Conservation (phyloP, 371 early-diverging fungal species). For the Mortierella sp. region DNA sequence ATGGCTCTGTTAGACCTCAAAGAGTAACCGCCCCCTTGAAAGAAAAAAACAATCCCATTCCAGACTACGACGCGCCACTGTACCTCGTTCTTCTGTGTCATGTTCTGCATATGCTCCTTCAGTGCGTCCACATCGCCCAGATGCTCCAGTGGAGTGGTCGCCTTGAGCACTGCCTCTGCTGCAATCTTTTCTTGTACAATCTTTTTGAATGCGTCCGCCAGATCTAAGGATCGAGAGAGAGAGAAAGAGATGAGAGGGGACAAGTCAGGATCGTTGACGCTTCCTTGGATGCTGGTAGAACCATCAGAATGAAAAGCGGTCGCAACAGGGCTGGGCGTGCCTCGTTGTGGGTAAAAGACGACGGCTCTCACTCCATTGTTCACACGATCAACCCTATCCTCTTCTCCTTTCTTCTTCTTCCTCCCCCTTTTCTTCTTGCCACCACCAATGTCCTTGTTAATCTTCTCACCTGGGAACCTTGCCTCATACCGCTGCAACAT, state of each 20-base stretch:
- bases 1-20: too few species aligned
- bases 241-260: not conserved
- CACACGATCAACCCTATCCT: too few species aligned
- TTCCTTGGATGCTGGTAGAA: not conserved
- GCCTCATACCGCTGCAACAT: slow-evolving; percentile 54
- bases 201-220: slow-evolving; percentile 42
- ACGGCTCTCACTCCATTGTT: not conserved
- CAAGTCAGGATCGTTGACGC: not conserved
- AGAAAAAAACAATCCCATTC: too few species aligned
- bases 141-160: slow-evolving; percentile 45
- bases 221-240: slow-evolving; percentile 14
- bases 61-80: not conserved
- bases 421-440: not conserved
- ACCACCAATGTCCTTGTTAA: slow-evolving; percentile 4
- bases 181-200: slow-evolving; percentile 49
- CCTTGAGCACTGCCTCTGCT: slow-evolving; percentile 39
- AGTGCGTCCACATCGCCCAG: slow-evolving; percentile 42
- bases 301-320: not conserved
- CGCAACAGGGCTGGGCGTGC: slow-evolving; percentile 13
- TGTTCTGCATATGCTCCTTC: slow-evolving; percentile 44
- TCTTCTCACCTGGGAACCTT: slow-evolving; percentile 56
- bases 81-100: slow-evolving; percentile 44
- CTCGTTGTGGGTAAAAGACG: slow-evolving; percentile 7
- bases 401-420: not conserved
- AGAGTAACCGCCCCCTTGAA: too few species aligned